Conservation (phyloP, 1,284 basidiomycete genomes). For the Ganoderma resinaceum region DNA sequence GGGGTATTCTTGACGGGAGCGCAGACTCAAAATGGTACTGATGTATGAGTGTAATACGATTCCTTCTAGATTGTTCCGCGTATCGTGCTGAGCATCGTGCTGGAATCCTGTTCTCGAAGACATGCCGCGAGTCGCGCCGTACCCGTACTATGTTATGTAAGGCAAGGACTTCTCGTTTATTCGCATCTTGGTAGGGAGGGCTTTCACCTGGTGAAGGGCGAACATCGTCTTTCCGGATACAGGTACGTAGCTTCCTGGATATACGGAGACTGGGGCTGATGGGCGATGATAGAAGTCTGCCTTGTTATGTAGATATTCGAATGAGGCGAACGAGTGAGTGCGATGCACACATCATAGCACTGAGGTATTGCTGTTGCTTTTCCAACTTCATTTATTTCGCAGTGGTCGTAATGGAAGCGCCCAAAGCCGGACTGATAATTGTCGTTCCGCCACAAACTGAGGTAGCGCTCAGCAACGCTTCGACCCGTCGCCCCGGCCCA, state of each 20-base stretch:
- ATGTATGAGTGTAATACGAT: conserved; percentile 5
- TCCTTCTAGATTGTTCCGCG: background rate
- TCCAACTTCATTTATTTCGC: too few species aligned
- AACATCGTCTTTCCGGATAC: background rate
- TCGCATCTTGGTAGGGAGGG: background rate
- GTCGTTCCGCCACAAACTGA: background rate
- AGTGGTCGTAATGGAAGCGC: background rate
- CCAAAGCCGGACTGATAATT: background rate
- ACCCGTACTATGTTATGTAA: too few species aligned
- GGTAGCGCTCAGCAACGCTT: background rate
- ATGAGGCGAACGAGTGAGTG: too few species aligned
- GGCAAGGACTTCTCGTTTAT: background rate
- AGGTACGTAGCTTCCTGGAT: background rate
- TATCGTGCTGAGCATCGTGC: background rate
- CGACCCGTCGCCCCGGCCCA: background rate
- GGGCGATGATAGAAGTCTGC: too few species aligned
- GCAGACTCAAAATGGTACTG: background rate
- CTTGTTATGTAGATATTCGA: too few species aligned
- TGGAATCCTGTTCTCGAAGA: background rate
- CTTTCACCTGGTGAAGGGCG: background rate
- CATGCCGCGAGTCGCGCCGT: too few species aligned
- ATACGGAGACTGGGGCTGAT: background rate
- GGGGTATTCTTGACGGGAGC: background rate
- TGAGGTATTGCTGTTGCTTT: too few species aligned
- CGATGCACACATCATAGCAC: too few species aligned